Conservation (phyloP, 169 alveolate genomes). For the Theileria parva region DNA sequence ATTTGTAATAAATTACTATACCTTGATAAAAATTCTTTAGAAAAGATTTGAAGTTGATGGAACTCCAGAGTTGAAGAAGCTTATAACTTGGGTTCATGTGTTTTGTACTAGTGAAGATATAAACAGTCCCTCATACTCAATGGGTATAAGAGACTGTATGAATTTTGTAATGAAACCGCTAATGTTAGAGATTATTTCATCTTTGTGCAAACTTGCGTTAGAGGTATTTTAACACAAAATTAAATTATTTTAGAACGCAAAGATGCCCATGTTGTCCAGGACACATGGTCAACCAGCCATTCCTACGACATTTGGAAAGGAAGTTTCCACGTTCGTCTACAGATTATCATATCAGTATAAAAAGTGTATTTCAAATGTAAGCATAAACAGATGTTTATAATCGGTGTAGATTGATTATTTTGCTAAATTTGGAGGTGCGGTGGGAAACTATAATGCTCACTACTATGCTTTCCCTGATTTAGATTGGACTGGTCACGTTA, state of each 20-base stretch:
- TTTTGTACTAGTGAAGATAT: constrained; percentile 95
- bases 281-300: constrained; percentile 98
- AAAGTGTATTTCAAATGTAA: constrained; percentile 46
- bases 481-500: constrained; percentile 85
- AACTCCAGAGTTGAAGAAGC: constrained; percentile 59
- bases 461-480: constrained; percentile 84
- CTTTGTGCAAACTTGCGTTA: constrained; percentile 66
- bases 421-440: constrained; percentile 96
- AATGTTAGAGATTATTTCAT: constrained; percentile 63
- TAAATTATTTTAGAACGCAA: constrained; percentile 71
- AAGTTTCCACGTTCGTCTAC: constrained; percentile 81
- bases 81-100: constrained; percentile 86
- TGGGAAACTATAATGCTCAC: constrained; percentile 93
- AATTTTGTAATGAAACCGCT: constrained; percentile 73
- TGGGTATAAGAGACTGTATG: constrained; percentile 81
- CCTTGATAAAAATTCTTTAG: constrained; percentile 2
- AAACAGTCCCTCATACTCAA: constrained; percentile 88
- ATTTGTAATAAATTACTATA: too few relatives aligned
- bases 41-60: constrained; percentile 47
- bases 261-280: constrained; percentile 87
- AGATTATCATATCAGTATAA: constrained; percentile 64
- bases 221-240: constrained; percentile 24
- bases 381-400: constrained; percentile 16
- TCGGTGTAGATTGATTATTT: constrained; percentile 69
- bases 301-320: constrained; percentile 96